A percentile compares a stretch with the other conserved stretches of the same genome.
These are phyloP conservation scores for Mikania micrantha DNA, from an alignment of 129 eudicot species.

Conservation along the genomic window DNA sequence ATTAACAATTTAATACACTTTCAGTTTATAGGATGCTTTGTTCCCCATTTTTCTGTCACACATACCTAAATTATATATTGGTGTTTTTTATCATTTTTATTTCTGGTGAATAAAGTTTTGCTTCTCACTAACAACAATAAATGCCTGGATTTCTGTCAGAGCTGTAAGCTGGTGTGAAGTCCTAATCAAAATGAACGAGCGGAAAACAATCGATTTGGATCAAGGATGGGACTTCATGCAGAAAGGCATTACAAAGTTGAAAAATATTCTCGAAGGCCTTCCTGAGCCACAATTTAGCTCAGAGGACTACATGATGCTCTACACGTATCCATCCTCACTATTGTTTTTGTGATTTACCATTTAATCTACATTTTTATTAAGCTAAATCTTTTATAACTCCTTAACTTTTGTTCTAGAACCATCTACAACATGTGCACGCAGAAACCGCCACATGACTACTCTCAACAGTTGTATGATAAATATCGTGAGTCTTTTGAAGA, in stretches of 20 bases:
- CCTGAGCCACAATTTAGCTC: conserved; percentile 96
- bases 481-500: conserved; percentile 79
- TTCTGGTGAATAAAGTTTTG: not conserved
- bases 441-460: conserved; percentile 91
- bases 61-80: not conserved
- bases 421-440: conserved; percentile 94
- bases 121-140: not conserved
- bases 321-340: conserved; percentile 51
- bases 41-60: not conserved
- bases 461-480: conserved; percentile 81
- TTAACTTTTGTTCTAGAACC: conserved; percentile 45
- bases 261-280: conserved; percentile 79
- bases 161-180: conserved; percentile 12
- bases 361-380: not conserved
- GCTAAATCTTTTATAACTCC: not conserved
- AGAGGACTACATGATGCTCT: conserved; percentile 95
- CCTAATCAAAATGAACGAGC: conserved; percentile 51
- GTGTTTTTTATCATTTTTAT: not conserved
- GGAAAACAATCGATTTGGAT: conserved; percentile 74
- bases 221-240: conserved; percentile 97
- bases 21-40: not conserved
- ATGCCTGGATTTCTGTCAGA: conserved; percentile 10
- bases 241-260: conserved; percentile 80
- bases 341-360: not conserved
- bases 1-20: not conserved